A percentile compares a stretch with the other conserved stretches of the same genome.
Conservation (phyloP, 352 stramenopile species). For the Globisporangium iwayamae region DNA sequence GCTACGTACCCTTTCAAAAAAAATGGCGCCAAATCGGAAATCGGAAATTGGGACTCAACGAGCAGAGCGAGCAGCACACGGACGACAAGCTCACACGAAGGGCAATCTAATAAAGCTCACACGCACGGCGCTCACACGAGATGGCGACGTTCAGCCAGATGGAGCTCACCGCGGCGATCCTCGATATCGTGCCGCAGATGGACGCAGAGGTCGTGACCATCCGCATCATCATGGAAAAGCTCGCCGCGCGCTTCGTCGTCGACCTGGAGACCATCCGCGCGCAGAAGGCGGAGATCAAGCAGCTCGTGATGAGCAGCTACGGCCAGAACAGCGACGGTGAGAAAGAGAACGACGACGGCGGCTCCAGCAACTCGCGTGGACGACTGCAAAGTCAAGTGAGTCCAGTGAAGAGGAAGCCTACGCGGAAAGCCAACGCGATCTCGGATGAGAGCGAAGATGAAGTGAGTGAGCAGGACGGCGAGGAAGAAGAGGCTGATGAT, state of each 20-base stretch:
- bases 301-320: constrained; percentile 13
- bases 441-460: constrained; percentile 32
- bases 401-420: constrained; percentile 20
- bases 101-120: no score
- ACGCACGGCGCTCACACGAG: not conserved
- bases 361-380: not conserved
- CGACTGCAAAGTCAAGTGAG: constrained; percentile 3
- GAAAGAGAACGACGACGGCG: not conserved
- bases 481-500: constrained; percentile 15
- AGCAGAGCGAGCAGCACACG: not conserved
- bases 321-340: constrained; percentile 5
- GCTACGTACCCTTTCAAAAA: not conserved
- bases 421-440: constrained; percentile 27
- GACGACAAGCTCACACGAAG: not conserved
- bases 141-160: constrained; percentile 21
- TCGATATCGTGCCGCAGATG: constrained; percentile 53
- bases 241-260: constrained; percentile 50
- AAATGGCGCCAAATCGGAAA: not conserved
- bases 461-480: constrained; percentile 18
- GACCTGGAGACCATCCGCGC: constrained; percentile 13
- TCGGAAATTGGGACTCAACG: not conserved
- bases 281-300: constrained; percentile 12
- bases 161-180: constrained; percentile 34
- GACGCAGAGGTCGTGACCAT: constrained; percentile 48
- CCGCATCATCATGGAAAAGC: constrained; percentile 39